Conservation (phyloP, 139 green algal species). For the Yamagishiella unicocca region DNA sequence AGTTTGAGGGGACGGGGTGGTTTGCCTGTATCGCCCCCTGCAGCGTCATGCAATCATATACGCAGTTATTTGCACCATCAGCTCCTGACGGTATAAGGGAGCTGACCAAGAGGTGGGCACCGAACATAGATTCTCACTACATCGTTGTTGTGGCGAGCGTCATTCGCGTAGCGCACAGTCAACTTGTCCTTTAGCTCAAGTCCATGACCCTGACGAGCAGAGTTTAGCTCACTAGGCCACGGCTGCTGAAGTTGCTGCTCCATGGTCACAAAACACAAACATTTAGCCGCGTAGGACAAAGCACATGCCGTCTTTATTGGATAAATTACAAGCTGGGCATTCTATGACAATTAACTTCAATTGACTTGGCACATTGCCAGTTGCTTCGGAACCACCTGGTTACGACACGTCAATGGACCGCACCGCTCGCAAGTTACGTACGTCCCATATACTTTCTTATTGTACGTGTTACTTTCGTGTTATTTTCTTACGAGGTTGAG, state of each 20-base stretch:
- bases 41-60: neutral
- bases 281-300: no score
- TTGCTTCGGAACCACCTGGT: no score
- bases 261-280: neutral
- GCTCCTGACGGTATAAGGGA: neutral
- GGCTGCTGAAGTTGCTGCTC: constrained; percentile 47
- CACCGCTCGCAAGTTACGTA: no score
- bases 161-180: constrained; percentile 76
- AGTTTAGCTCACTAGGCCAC: constrained; percentile 50
- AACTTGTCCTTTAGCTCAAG: constrained; percentile 85
- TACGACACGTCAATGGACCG: no score
- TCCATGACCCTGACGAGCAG: constrained; percentile 41
- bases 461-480: no score
- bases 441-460: no score
- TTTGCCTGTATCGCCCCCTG: constrained; percentile 74
- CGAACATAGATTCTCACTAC: constrained; percentile 68
- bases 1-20: constrained; percentile 69
- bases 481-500: no score
- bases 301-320: no score
- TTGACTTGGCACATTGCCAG: no score
- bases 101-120: no score
- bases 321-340: no score
- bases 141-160: constrained; percentile 78
- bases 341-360: no score
- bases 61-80: neutral